Evolutionary conservation across 129 eudicot species (phyloP).

Genomic region (Saussurea involucrata): DNA sequence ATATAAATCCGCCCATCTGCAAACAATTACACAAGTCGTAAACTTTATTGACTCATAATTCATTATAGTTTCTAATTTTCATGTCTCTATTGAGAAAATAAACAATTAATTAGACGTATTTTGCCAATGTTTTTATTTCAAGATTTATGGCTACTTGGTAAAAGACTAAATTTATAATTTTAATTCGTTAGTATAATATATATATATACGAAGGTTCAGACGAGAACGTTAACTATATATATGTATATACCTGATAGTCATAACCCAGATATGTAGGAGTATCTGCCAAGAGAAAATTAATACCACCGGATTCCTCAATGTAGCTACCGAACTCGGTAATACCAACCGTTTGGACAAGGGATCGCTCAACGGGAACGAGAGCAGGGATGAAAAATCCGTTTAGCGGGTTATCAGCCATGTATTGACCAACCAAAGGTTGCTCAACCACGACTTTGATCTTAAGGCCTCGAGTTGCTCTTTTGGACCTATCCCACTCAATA

Average conservation of each 20-base stretch:
- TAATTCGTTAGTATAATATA: no score
- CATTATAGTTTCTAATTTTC: background rate
- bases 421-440: constrained; percentile 58
- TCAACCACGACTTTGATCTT: constrained; percentile 48
- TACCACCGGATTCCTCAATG: constrained; percentile 57
- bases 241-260: constrained; percentile 41
- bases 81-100: background rate
- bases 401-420: constrained; percentile 67
- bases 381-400: constrained; percentile 54
- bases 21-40: background rate
- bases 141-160: no score
- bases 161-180: no score
- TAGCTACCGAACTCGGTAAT: constrained; percentile 54
- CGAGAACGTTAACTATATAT: no score
- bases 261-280: background rate
- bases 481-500: constrained; percentile 78
- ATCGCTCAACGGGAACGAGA: constrained; percentile 34
- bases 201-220: no score
- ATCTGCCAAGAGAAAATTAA: constrained; percentile 17
- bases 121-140: no score
- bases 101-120: no score
- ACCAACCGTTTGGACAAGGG: constrained; percentile 49
- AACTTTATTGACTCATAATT: background rate
- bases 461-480: constrained; percentile 44
- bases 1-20: constrained; percentile 53